These are phyloP conservation scores for Crithidia acanthocephali DNA, from an alignment of 208 protist species.

Conservation along the genomic window DNA sequence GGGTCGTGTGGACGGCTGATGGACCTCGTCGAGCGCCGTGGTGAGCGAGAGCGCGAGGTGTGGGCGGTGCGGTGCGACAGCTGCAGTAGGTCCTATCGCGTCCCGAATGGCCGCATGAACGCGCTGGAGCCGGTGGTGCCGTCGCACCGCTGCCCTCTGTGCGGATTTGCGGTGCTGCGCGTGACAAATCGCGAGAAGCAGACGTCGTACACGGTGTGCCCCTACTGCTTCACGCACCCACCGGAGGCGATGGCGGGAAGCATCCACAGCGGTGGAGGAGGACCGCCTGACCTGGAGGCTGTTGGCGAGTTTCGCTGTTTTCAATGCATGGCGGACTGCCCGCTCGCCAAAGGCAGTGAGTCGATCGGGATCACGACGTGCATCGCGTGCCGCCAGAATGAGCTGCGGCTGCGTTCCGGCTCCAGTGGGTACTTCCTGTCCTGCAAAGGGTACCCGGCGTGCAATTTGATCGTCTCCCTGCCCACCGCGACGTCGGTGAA, in stretches of 20 bases:
- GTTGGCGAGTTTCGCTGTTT: slow-evolving; percentile 84
- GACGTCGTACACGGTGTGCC: slow-evolving; percentile 78
- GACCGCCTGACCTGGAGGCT: slow-evolving; percentile 41
- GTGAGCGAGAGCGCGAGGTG: slow-evolving; percentile 45
- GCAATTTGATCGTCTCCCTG: slow-evolving; percentile 60
- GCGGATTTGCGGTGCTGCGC: slow-evolving; percentile 65
- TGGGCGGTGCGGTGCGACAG: slow-evolving; percentile 51
- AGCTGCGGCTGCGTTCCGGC: slow-evolving; percentile 67
- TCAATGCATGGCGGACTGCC: slow-evolving; percentile 81
- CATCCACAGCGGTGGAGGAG: slow-evolving; percentile 4
- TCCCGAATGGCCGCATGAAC: slow-evolving; percentile 67
- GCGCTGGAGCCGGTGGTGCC: slow-evolving; percentile 40
- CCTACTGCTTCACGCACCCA: slow-evolving; percentile 78
- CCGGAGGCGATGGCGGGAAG: slow-evolving; percentile 31
- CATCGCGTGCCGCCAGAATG: slow-evolving; percentile 59
- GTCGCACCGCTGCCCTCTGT: slow-evolving; percentile 60
- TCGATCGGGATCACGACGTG: slow-evolving; percentile 66
- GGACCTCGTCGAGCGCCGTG: slow-evolving; percentile 61
- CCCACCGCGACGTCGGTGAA: slow-evolving; percentile 57
- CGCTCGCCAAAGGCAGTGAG: slow-evolving; percentile 72
- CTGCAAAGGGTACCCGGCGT: slow-evolving; percentile 78
- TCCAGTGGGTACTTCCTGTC: slow-evolving; percentile 50
- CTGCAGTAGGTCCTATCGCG: slow-evolving; percentile 52
- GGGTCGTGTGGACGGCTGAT: slow-evolving; percentile 54
- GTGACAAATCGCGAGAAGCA: slow-evolving; percentile 75